Evolutionary conservation across 2,329 filamentous ascomycete species (phyloP).

Genomic region (Aspergillus eucalypticola): DNA sequence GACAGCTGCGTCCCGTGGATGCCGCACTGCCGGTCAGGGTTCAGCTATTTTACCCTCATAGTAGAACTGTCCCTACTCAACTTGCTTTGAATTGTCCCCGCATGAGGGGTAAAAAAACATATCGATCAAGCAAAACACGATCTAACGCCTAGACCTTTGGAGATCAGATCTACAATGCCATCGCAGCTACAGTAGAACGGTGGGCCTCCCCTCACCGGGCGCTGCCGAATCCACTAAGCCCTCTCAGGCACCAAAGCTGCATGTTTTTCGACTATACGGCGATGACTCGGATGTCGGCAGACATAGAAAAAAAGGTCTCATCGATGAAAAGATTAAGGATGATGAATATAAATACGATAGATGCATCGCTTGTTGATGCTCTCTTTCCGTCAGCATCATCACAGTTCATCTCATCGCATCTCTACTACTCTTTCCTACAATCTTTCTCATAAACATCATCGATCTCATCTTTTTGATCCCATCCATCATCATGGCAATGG

Average conservation of each 20-base stretch:
- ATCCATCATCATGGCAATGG: slow-evolving; percentile 9
- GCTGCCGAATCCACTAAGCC: neutral
- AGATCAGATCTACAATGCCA: no score
- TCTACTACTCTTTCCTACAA: neutral
- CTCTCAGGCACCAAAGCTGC: neutral
- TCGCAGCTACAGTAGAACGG: neutral
- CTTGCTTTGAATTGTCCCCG: neutral
- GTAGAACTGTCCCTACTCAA: neutral
- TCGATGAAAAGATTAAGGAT: neutral
- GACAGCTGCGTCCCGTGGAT: no score
- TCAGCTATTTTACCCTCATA: neutral
- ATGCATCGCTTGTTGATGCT: neutral
- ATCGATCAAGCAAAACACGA: no score
- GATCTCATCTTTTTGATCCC: neutral
- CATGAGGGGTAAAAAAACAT: neutral
- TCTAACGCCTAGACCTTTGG: no score
- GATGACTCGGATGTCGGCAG: neutral
- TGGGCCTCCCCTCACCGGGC: neutral
- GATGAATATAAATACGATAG: neutral
- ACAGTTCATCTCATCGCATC: neutral
- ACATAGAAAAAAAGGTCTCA: neutral
- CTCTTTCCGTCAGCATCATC: neutral
- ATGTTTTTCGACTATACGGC: neutral
- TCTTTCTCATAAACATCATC: neutral
- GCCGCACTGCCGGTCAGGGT: no score